Evolutionary conservation across 805 yeast species (phyloP).

Genomic region (Lipomyces sp.): DNA sequence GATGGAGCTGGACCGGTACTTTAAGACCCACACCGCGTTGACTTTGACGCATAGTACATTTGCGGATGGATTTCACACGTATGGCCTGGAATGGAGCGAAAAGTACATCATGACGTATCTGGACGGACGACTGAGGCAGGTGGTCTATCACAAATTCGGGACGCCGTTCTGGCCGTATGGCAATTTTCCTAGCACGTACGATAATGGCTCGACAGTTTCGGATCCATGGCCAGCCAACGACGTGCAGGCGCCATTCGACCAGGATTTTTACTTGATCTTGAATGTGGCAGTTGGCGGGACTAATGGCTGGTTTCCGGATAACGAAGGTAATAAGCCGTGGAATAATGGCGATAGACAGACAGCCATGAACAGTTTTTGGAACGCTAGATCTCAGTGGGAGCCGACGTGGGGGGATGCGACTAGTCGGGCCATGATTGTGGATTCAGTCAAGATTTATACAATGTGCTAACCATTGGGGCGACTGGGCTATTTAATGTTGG

Average conservation of each 20-base stretch:
- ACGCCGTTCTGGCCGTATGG: slow-evolving; percentile 27
- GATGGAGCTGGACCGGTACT: slow-evolving; percentile 19
- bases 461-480: slow-evolving; percentile 7
- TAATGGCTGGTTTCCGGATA: slow-evolving; percentile 31
- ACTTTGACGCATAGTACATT: slow-evolving; percentile 22
- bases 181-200: slow-evolving; percentile 21
- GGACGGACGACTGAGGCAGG: slow-evolving; percentile 35
- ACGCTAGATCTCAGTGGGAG: slow-evolving; percentile 19
- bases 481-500: too few species aligned
- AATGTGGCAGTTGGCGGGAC: slow-evolving; percentile 36
- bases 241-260: slow-evolving; percentile 31
- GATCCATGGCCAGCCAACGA: slow-evolving; percentile 31
- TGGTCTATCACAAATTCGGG: slow-evolving; percentile 23
- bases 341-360: slow-evolving; percentile 25
- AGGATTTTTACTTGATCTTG: slow-evolving; percentile 30
- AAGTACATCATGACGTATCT: slow-evolving; percentile 32
- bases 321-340: slow-evolving; percentile 33
- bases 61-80: slow-evolving; percentile 27
- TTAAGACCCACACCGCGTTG: slow-evolving; percentile 8
- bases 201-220: slow-evolving; percentile 22
- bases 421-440: slow-evolving; percentile 28
- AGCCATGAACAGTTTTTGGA: slow-evolving; percentile 31
- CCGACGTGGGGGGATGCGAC: slow-evolving; percentile 28
- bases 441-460: slow-evolving; percentile 26
- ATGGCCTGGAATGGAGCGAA: slow-evolving; percentile 31